Evolutionary conservation across 2,329 filamentous ascomycete species (phyloP), one percentile per base, ranked within the genome.

Genomic region (Alternaria atra): DNA sequence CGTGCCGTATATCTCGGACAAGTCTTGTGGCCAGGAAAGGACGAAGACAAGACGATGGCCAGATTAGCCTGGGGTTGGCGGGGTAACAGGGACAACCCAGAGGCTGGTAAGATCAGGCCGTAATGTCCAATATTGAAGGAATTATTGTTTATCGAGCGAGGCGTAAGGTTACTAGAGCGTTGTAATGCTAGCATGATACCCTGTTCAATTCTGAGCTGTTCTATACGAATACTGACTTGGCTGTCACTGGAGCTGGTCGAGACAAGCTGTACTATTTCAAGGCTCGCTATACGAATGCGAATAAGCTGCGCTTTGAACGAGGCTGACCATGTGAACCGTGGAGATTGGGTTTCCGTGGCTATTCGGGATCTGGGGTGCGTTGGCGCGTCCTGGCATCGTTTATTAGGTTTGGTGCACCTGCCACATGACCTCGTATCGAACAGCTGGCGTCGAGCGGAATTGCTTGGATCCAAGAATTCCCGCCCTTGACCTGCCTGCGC

Each of bases 11-110:
- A 80, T 60, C 77, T 74, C 10, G 78, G 83, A 54, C 80, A 86
- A 52, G 84, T 89, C 43, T 77, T 88, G 65, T 87, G 82, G 73
- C 84, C 84, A 2, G 86, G 86, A 1, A 76, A 72, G 42, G 75
- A 77, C 51, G 75, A 77, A 34, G 75, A 77, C 46, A 75, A 71
- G 55, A 68, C 62, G 0, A 75, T 76, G 71, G 58, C 67, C 34
- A 60, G 61, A 4, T 50, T 75, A 10, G 57, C 58, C 6, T 73
- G 72, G 71, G 71, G 72, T 5, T 72, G 67, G 67, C 59, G 64
- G 43, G 60, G 61, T 10, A 72, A 70, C 13, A 63, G 55, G 54
- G 51, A 64, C 3, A 68, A 71, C 29, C 53, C 61, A 15, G 57
- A 67, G n/a, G 66, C 64, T n/a, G 20, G 37, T 13, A 65, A 63